A percentile compares a stretch with the other conserved stretches of the same genome.
phyloP scores from a whole-genome alignment of 1,284 basidiomycete species.

The Phellopilus nigrolimitatus region DNA sequence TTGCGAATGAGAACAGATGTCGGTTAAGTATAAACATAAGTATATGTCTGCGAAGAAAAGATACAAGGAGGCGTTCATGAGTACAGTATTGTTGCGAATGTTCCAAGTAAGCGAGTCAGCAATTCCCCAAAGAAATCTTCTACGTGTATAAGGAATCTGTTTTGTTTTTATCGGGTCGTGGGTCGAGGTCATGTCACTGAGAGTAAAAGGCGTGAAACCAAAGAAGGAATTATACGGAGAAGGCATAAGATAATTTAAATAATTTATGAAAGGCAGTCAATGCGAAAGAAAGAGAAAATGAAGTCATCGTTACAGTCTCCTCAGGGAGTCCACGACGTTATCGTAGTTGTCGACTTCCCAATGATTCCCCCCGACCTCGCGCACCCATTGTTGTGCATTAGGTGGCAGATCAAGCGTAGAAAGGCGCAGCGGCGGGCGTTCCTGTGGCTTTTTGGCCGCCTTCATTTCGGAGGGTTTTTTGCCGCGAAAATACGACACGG shows the following conservation, averaged over 20 bases:
- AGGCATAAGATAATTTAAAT: neutral
- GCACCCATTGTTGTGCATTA: slow-evolving; percentile 9
- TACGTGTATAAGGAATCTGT: too few species aligned
- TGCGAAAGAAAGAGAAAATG: neutral
- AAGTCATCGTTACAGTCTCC: slow-evolving; percentile 5
- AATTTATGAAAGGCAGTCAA: neutral
- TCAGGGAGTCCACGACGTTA: slow-evolving; percentile 15
- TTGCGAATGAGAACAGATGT: too few species aligned
- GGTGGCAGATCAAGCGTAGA: neutral
- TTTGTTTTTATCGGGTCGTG: too few species aligned
- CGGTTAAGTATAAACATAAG: too few species aligned
- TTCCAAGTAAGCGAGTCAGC: too few species aligned
- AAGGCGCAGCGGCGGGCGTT: neutral
- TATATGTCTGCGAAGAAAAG: too few species aligned
- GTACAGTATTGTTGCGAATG: too few species aligned
- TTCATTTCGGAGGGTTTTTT: neutral
- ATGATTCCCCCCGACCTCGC: slow-evolving; percentile 10
- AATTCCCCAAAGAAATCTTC: too few species aligned
- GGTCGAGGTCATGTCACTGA: too few species aligned
- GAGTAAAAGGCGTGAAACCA: neutral
- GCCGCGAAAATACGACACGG: slow-evolving; percentile 5
- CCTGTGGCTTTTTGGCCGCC: neutral
- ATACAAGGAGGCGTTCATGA: too few species aligned
- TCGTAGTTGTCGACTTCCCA: slow-evolving; percentile 19
- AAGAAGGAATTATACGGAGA: neutral